A percentile compares a stretch with the other conserved stretches of the same genome.
phyloP scores from a whole-genome alignment of 2,329 filamentous ascomycete genomes.

The Fusarium drepaniforme region DNA sequence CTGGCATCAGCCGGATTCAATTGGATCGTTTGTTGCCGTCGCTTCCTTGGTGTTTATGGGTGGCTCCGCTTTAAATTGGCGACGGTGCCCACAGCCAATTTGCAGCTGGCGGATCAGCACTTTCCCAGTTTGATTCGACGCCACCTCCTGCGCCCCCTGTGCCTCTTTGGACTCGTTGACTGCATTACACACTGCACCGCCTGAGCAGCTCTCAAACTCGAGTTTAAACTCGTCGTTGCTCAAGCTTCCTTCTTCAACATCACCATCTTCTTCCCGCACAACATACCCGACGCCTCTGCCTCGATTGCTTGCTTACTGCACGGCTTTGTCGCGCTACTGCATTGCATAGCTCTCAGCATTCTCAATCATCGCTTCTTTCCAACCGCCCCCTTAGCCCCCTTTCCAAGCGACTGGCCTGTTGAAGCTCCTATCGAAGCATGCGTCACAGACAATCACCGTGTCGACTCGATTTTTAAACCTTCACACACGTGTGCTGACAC shows the following conservation, averaged over 20 bases:
- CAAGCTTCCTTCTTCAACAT: conserved; percentile 26
- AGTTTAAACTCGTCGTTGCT: conserved; percentile 35
- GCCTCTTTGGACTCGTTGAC: conserved; percentile 12
- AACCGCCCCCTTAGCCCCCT: neutral
- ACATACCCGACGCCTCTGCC: conserved; percentile 16
- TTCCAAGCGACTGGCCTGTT: conserved; percentile 8
- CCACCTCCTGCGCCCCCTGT: conserved; percentile 46
- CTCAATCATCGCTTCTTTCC: conserved; percentile 3
- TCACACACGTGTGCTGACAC: conserved; percentile 23
- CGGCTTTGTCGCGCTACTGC: conserved; percentile 12
- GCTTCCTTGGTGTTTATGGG: conserved; percentile 28
- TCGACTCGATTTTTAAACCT: conserved; percentile 20
- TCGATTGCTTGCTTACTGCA: conserved; percentile 27
- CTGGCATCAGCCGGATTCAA: neutral
- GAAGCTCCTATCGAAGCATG: conserved; percentile 31
- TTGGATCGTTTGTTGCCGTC: conserved; percentile 10
- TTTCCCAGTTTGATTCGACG: conserved; percentile 43
- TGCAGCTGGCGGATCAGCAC: conserved; percentile 45
- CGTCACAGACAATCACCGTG: conserved; percentile 20
- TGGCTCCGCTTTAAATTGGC: conserved; percentile 33
- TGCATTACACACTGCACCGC: neutral
- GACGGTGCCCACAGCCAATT: conserved; percentile 42
- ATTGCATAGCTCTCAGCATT: conserved; percentile 19
- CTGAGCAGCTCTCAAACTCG: conserved; percentile 22
- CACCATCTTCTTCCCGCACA: conserved; percentile 28